Percentiles rank a stretch among this genome's conserved stretches.
phyloP scores from a whole-genome alignment of 352 stramenopile genomes.

The Blastocystis sp. region DNA sequence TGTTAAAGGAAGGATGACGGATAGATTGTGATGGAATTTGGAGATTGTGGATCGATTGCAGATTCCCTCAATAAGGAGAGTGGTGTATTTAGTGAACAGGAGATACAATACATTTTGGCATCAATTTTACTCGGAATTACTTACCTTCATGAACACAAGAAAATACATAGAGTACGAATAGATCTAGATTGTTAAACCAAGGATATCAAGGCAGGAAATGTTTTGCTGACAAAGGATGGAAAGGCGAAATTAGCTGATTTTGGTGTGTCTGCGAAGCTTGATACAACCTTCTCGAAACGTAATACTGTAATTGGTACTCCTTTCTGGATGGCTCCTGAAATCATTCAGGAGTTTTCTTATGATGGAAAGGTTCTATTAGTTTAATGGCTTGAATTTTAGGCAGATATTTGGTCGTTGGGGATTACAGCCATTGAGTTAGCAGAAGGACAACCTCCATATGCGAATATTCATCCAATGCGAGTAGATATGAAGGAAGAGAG shows the following conservation, averaged over 20 bases:
- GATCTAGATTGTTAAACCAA: neutral
- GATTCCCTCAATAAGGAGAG: conserved; percentile 62
- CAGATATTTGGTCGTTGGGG: conserved; percentile 93
- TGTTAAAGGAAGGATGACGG: neutral
- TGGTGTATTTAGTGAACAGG: conserved; percentile 53
- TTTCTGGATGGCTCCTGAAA: conserved; percentile 84
- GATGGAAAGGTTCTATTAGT: conserved; percentile 76
- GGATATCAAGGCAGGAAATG: conserved; percentile 67
- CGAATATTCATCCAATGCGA: conserved; percentile 91
- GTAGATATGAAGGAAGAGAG: neutral
- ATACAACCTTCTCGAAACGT: conserved; percentile 90
- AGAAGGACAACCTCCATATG: conserved; percentile 85
- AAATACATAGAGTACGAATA: conserved; percentile 65
- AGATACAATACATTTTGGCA: conserved; percentile 62
- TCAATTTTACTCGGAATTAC: conserved; percentile 65
- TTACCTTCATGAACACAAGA: conserved; percentile 64
- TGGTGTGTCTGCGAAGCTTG: conserved; percentile 83
- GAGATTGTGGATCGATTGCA: conserved; percentile 62
- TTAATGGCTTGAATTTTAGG: conserved; percentile 64
- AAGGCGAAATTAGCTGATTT: conserved; percentile 66
- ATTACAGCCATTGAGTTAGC: conserved; percentile 98
- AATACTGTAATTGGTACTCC: conserved; percentile 90
- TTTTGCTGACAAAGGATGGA: conserved; percentile 66
- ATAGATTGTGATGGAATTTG: conserved; percentile 66
- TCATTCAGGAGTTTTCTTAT: conserved; percentile 83